Evolutionary conservation across 306 rosid genomes (phyloP), one percentile per base, ranked within the genome.

Genomic region (Fragaria ananassa): DNA sequence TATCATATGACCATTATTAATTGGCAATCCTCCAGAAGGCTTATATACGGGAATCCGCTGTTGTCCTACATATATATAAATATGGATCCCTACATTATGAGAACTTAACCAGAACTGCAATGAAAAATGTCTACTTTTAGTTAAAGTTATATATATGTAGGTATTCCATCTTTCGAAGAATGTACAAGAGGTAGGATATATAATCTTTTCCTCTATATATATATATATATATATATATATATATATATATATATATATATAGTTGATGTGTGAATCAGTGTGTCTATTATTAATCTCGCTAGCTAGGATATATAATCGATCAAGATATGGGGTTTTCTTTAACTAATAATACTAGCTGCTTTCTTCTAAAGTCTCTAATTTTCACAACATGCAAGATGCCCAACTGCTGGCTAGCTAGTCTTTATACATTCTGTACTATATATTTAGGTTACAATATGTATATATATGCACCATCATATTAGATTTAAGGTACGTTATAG

Each of bases 1-100:
- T 53, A 53, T 7, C 50, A 56, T 39, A 31, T 23, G 64, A 74
- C 76, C 49, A 57, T 44, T 70, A 31, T 31, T 31, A 31, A 27
- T 70, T 51, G 49, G 71, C 31, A 76, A 71, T 51, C 58, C 71
- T 56, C 37, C 51, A 39, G 54, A 71, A 68, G 71, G 79, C 70
- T 51, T 53, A 53, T 53, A 53, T 53, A 53, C 10, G 25, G 7
- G 25, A 14, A 19, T 53, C 23, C 23, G 19, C 58, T 53, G 58
- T 53, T 15, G 2, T 53, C 54, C n/a, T 4, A 49, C 54, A 53
- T 1, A 15, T 19, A 53, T 51, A 51, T 46, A 34, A 41, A 62
- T 50, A 60, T 35, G 72, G 27, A 57, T 49, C 64, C 41, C 19
- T 37, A 27, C 74, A 65, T n/a, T 60, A 69, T 27, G 61, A 44